phyloP scores from a whole-genome alignment of 371 early-diverging fungal species.

The Mortierella sp. region DNA sequence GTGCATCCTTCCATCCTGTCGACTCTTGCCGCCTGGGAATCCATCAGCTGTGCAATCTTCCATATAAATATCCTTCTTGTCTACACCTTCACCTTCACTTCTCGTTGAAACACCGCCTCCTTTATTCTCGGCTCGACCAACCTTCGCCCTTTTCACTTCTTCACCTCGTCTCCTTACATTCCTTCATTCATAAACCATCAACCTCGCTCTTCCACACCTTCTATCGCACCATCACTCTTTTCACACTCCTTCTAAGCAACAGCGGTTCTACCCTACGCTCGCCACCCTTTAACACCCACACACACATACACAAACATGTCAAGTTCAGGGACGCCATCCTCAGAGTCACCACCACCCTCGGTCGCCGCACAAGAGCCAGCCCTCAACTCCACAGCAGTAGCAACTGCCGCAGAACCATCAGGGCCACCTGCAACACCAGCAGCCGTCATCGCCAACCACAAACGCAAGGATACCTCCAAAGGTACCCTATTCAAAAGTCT shows the following conservation, averaged over 20 bases:
- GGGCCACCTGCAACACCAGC: constrained; percentile 46
- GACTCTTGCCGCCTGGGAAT: background rate
- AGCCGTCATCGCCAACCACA: constrained; percentile 58
- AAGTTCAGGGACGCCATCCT: constrained; percentile 45
- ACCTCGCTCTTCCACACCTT: background rate
- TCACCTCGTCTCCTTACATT: background rate
- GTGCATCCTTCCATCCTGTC: constrained; percentile 5
- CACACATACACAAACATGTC: constrained; percentile 32
- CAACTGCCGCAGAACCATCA: constrained; percentile 29
- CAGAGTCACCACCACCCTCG: constrained; percentile 49
- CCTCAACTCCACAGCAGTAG: constrained; percentile 1
- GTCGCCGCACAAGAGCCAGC: constrained; percentile 1
- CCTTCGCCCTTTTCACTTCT: background rate
- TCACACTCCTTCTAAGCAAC: background rate
- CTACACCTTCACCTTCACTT: background rate
- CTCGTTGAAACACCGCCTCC: constrained; percentile 8
- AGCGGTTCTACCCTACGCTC: background rate
- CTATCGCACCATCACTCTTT: background rate
- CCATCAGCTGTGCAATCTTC: background rate
- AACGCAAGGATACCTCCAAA: constrained; percentile 63
- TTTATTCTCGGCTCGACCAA: background rate
- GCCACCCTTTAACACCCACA: background rate
- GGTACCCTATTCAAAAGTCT: constrained; percentile 51
- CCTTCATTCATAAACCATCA: background rate
- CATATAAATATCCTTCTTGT: background rate